Base-by-base conservation (phyloP, 75 land plant species). In the Chamaecyparis obtusa region DNA sequence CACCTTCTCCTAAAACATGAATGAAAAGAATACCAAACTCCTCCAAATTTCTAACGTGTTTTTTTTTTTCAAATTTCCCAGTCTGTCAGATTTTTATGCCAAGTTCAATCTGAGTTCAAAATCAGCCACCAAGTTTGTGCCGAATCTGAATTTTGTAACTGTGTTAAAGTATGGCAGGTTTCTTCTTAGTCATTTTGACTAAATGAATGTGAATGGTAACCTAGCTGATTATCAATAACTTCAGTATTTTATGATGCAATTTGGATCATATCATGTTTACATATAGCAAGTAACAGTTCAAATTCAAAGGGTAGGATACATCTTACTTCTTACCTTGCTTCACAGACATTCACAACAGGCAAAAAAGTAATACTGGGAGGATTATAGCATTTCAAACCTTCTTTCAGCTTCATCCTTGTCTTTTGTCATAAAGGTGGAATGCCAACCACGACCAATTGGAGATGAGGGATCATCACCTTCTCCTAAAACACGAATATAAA, bases 391-490 rank as follows among this genome's bases (percentile, higher is more conserved):
- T 3, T 27, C 89, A 83, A 78, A 97, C 99, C 98, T 95, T 87
- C 92, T 90, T 87, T 96, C 97, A 35, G 99, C 99, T 41, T 90
- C 90, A 19, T 57, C 84, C 79, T 91, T 97, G 84, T 95, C 95
- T 46, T 90, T 90, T 43, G 99, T 98, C 89, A 97, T 83, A 91
- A 98, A 98, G 2, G 99, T 98, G 2, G 99, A 96, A 75, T 96
- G 98, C 99, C 99, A 98, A 1, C 99, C 99, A 49, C 99, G 96
- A 54, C 99, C 99, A 49, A 97, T 98, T 2, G 99, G 95, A 49
- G 99, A 98, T 33, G 99, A 94, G 35, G 94, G 95, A 80, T 98
- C 99, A 88, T 98, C 99, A 85, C 91, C 94, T 90, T 91, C 87
- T 56, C 96, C 93, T 71, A 97, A 86, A 30, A 95, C 86, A 39